Evolutionary conservation across 1,284 basidiomycete genomes (phyloP).

Genomic region (Irpex rosettiformis): DNA sequence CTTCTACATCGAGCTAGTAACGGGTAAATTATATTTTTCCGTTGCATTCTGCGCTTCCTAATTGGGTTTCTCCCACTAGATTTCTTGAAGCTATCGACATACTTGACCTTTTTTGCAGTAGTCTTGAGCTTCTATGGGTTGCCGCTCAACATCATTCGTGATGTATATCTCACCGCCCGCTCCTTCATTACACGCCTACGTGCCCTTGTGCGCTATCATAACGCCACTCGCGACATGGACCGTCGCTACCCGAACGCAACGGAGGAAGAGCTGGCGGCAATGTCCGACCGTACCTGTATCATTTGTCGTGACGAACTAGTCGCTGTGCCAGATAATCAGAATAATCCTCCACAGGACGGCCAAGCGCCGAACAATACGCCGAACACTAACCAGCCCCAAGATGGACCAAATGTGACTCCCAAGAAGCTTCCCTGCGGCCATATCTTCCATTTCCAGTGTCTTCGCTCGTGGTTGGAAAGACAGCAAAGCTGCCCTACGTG

Average conservation of each 20-base stretch:
- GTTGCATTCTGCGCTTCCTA: constrained; percentile 8
- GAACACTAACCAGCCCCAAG: constrained; percentile 27
- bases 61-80: constrained; percentile 45
- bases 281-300: constrained; percentile 92
- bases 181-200: constrained; percentile 87
- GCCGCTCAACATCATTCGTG: constrained; percentile 93
- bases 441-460: constrained; percentile 97
- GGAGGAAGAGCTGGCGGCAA: constrained; percentile 73
- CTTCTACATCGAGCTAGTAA: constrained; percentile 93
- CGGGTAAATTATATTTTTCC: constrained; percentile 50
- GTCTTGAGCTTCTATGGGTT: constrained; percentile 95
- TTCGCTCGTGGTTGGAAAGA: constrained; percentile 95
- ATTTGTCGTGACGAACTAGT: constrained; percentile 99
- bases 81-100: constrained; percentile 90
- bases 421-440: constrained; percentile 97
- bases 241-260: constrained; percentile 94
- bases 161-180: constrained; percentile 92
- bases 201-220: constrained; percentile 88
- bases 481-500: constrained; percentile 97
- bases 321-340: constrained; percentile 24
- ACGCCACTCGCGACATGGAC: constrained; percentile 97
- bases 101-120: constrained; percentile 89
- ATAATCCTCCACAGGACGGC: constrained; percentile 24
- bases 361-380: constrained; percentile 20
- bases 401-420: constrained; percentile 91